Evolutionary conservation across 768 basidiomycete genomes (phyloP).

Genomic region (Tulasnella sp.): DNA sequence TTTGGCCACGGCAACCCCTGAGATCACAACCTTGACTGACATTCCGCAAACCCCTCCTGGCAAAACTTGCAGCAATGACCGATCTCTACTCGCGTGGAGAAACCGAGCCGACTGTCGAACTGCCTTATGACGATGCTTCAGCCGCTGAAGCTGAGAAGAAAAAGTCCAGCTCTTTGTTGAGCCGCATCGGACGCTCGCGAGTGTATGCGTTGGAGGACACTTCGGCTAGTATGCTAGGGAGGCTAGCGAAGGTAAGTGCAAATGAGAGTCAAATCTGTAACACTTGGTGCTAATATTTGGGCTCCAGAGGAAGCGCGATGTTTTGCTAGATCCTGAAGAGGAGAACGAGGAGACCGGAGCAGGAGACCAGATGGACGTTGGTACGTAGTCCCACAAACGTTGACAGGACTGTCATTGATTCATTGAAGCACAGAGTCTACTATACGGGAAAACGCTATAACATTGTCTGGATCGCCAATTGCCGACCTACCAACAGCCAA

Average conservation of each 20-base stretch:
- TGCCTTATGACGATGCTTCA: conserved; percentile 15
- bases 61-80: conserved; percentile 1
- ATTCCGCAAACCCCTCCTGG: not conserved
- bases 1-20: conserved; percentile 15
- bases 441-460: conserved; percentile 66
- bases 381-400: conserved; percentile 36
- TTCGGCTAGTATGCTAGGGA: conserved; percentile 48
- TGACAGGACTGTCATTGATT: not conserved
- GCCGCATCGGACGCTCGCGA: conserved; percentile 55
- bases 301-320: conserved; percentile 53
- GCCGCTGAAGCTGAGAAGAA: conserved; percentile 20
- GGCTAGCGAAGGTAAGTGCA: conserved; percentile 71
- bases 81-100: conserved; percentile 10
- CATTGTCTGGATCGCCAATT: conserved; percentile 74
- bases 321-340: conserved; percentile 44
- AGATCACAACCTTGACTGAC: conserved; percentile 4
- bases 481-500: conserved; percentile 72
- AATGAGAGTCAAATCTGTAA: conserved; percentile 47
- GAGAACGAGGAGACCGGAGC: conserved; percentile 35
- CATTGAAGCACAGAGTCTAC: conserved; percentile 33
- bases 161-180: conserved; percentile 14
- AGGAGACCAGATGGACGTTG: conserved; percentile 42
- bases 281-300: conserved; percentile 30
- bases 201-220: conserved; percentile 79
- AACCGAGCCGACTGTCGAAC: conserved; percentile 1